Evolutionary conservation across 306 rosid genomes (phyloP), one percentile per base, ranked within the genome.

Genomic region (Quercus mongolica): DNA sequence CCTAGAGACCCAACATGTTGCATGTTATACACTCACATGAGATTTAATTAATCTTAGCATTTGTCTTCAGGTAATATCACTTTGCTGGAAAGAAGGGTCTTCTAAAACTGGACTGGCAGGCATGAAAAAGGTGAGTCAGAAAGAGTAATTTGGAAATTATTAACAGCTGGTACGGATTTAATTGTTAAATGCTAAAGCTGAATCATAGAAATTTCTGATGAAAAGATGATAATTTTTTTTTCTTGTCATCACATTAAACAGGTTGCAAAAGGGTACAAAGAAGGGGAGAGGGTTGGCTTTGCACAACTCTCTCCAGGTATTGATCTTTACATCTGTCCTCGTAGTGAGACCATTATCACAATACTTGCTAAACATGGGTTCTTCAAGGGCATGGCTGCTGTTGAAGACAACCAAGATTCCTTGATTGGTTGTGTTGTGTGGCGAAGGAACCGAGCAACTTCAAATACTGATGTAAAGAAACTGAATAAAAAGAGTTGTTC

Each of bases 321-420:
- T 64, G 78, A 52, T 79, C 83, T 79, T 73, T 79, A 79, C 44
- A 63, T 79, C 73, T 79, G 83, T 63, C 83, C 83, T 63, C 83
- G 68, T 41, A 73, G 68, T 31, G 83, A 79, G 78, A 73, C 83
- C 74, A 73, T 79, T 31, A 79, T 79, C 77, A 79, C 83, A 58
- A 73, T 79, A 62, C 83, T 79, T 9, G 83, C 83, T 62, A 79
- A 79, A 35, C 73, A 79, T 73, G 83, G 83, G 31, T 79, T 79
- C 83, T 79, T 79, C 78, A 79, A 79, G 69, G 83, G 83, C 83
- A 79, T 49, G 78, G 44, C 78, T 19, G 83, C 83, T 52, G 46
- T 79, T 73, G 83, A 73, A 71, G 74, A 72, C 65, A 79, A 79
- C 57, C 75, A 73, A 73, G 74, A 79, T 57, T 73, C 83, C 78